Evolutionary conservation across 129 eudicot species (phyloP).

Genomic region (Saposhnikovia divaricata): DNA sequence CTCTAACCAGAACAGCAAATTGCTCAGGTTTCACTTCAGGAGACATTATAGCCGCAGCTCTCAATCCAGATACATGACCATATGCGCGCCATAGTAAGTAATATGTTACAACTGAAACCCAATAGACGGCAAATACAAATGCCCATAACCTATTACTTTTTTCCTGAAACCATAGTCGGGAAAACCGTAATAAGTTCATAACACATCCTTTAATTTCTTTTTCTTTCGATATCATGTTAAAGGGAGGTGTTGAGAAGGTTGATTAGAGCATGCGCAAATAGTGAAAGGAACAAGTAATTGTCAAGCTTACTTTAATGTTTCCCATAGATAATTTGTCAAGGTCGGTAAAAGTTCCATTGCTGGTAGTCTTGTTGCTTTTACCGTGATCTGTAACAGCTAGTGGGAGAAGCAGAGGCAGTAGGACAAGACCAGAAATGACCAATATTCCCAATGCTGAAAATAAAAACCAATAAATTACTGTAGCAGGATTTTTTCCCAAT

Average conservation of each 20-base stretch:
- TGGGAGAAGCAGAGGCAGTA: slow-evolving; percentile 64
- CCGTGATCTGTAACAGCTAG: slow-evolving; percentile 41
- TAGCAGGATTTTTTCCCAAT: neutral
- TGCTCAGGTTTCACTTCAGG: slow-evolving; percentile 66
- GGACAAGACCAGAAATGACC: slow-evolving; percentile 47
- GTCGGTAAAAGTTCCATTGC: slow-evolving; percentile 59
- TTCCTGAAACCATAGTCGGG: slow-evolving; percentile 27
- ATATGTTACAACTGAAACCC: slow-evolving; percentile 74
- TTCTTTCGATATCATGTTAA: neutral
- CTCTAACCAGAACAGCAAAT: slow-evolving; percentile 82
- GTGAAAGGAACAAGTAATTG: neutral
- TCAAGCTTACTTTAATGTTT: slow-evolving; percentile 52
- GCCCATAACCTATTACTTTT: slow-evolving; percentile 59
- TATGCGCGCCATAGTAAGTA: slow-evolving; percentile 78
- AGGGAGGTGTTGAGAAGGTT: neutral
- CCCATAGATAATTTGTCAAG: slow-evolving; percentile 91
- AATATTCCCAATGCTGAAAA: slow-evolving; percentile 60
- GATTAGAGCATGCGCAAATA: neutral
- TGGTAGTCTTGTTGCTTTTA: slow-evolving; percentile 28
- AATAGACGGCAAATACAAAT: slow-evolving; percentile 46
- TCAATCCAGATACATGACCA: slow-evolving; percentile 54
- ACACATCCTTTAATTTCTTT: neutral
- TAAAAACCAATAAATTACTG: neutral
- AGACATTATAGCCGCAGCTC: slow-evolving; percentile 61
- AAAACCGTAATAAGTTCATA: neutral